A percentile compares a stretch with the other conserved stretches of the same genome.
Evolutionary conservation across 495 filamentous ascomycete species (phyloP).

Genomic region (Tuber magnatum): DNA sequence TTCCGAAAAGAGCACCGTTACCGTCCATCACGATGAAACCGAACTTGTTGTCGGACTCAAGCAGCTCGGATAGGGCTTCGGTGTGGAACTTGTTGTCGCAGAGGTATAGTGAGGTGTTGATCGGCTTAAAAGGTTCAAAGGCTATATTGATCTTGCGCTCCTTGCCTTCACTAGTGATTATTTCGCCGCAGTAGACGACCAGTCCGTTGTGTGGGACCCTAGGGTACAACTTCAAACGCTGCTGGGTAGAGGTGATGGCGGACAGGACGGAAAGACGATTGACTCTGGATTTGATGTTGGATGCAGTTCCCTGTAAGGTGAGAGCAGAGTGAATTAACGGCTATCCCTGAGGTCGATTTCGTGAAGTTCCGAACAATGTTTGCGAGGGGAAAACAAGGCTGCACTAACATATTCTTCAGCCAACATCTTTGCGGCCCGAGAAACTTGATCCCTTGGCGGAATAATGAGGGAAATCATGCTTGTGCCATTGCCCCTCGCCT

Average conservation of each 20-base stretch:
- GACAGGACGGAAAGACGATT: slow-evolving; percentile 95
- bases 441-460: slow-evolving; percentile 96
- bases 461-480: slow-evolving; percentile 99
- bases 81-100: slow-evolving; percentile 99
- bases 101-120: slow-evolving; percentile 97
- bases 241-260: slow-evolving; percentile 97
- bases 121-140: slow-evolving; percentile 98
- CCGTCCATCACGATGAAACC: slow-evolving; percentile 99
- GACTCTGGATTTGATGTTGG: slow-evolving; percentile 98
- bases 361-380: not conserved
- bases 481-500: slow-evolving; percentile 88
- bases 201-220: slow-evolving; percentile 96
- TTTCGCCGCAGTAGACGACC: slow-evolving; percentile 99
- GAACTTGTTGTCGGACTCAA: slow-evolving; percentile 97
- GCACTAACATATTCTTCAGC: slow-evolving; percentile 94
- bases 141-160: slow-evolving; percentile 99
- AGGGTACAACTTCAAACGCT: slow-evolving; percentile 96
- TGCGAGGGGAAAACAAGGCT: not conserved
- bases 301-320: slow-evolving; percentile 70
- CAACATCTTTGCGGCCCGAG: slow-evolving; percentile 96
- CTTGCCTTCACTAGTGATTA: slow-evolving; percentile 96
- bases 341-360: not conserved
- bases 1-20: slow-evolving; percentile 94
- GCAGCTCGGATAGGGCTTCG: slow-evolving; percentile 87
- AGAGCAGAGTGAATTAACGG: not conserved